Percentiles rank a stretch among this genome's conserved stretches.
Evolutionary conservation across 306 rosid species (phyloP).

Genomic region (Trifolium subterraneum): DNA sequence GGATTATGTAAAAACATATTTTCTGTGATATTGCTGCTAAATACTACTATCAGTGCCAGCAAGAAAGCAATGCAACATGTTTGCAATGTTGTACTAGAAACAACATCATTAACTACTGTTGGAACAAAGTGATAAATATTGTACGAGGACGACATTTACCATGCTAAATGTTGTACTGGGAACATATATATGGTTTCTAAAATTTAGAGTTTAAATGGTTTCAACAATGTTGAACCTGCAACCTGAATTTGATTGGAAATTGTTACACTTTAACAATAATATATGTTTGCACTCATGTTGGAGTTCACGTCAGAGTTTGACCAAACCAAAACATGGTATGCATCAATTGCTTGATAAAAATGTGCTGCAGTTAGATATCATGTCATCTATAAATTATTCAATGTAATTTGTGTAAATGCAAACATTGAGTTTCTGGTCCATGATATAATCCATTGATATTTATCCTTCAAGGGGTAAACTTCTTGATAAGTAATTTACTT

Average conservation of each 20-base stretch:
- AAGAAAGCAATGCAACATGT: conserved; percentile 17
- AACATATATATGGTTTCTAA: neutral
- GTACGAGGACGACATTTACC: neutral
- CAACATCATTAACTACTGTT: conserved; percentile 12
- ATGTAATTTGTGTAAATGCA: conserved; percentile 8
- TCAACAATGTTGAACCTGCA: neutral
- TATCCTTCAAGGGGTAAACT: conserved; percentile 29
- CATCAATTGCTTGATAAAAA: conserved; percentile 4
- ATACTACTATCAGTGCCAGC: conserved; percentile 10
- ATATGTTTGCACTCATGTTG: conserved; percentile 27
- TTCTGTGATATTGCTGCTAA: conserved; percentile 13
- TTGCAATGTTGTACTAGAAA: conserved; percentile 22
- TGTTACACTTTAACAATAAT: conserved; percentile 9
- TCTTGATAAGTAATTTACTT: conserved; percentile 25
- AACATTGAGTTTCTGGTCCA: conserved; percentile 30
- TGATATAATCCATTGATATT: conserved; percentile 28
- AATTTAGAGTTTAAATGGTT: neutral
- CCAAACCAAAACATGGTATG: conserved; percentile 20
- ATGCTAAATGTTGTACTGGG: neutral
- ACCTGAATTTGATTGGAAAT: neutral
- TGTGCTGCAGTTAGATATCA: conserved; percentile 18
- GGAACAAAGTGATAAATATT: conserved; percentile 18
- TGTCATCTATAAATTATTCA: neutral
- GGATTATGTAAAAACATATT: neutral
- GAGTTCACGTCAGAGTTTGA: conserved; percentile 30